These are phyloP conservation scores for Bipolaris zeicola DNA, from an alignment of 2,329 filamentous ascomycete species.

Conservation along the genomic window DNA sequence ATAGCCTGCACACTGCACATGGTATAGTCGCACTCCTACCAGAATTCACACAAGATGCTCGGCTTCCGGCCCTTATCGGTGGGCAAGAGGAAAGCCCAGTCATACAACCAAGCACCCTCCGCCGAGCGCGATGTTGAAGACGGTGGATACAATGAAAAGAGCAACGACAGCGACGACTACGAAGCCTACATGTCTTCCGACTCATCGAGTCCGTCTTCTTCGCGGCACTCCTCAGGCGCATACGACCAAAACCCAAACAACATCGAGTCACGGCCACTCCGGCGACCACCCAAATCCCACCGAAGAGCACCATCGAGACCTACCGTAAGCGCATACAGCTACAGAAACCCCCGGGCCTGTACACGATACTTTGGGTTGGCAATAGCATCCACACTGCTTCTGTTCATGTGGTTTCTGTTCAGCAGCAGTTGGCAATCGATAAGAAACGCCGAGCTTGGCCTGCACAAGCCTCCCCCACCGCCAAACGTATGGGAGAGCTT, in stretches of 20 bases:
- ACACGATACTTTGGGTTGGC: constrained; percentile 78
- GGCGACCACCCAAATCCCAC: constrained; percentile 18
- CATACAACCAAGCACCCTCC: constrained; percentile 37
- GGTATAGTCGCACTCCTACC: constrained; percentile 3
- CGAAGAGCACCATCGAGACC: constrained; percentile 32
- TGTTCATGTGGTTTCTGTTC: constrained; percentile 78
- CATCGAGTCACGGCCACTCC: constrained; percentile 28
- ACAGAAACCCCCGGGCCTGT: constrained; percentile 72
- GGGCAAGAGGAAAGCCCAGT: constrained; percentile 45
- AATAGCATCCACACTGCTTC: constrained; percentile 69
- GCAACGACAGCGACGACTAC: constrained; percentile 42
- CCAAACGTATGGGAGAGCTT: constrained; percentile 86
- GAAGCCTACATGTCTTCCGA: constrained; percentile 43
- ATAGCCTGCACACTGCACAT: constrained; percentile 7
- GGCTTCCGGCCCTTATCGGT: constrained; percentile 46
- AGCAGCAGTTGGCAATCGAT: constrained; percentile 75
- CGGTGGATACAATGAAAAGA: constrained; percentile 48
- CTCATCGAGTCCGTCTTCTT: constrained; percentile 58
- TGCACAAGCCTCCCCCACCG: constrained; percentile 65
- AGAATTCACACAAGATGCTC: constrained; percentile 31
- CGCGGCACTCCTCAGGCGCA: constrained; percentile 53
- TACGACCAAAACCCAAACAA: constrained; percentile 42
- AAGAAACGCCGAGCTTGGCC: constrained; percentile 61
- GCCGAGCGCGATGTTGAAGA: constrained; percentile 43
- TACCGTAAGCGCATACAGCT: constrained; percentile 52